These are phyloP conservation scores for Thermoascus crustaceus DNA, from an alignment of 2,329 filamentous ascomycete genomes.

Conservation along the genomic window DNA sequence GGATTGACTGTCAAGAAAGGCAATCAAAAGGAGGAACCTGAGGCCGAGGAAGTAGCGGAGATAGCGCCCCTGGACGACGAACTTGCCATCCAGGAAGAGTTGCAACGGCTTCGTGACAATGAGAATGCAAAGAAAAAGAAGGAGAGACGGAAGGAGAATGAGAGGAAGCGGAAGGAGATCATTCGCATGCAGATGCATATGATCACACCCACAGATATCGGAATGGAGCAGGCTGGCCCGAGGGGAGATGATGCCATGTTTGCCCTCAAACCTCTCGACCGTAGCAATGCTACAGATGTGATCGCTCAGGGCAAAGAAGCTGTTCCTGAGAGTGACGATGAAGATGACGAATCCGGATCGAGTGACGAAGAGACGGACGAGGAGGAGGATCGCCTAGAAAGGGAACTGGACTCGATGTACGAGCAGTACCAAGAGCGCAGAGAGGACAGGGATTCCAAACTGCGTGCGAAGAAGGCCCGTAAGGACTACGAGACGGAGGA, in stretches of 20 bases:
- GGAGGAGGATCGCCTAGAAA: slow-evolving; percentile 73
- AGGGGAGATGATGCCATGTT: slow-evolving; percentile 79
- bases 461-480: slow-evolving; percentile 79
- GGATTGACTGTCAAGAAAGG: slow-evolving; percentile 71
- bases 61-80: slow-evolving; percentile 93
- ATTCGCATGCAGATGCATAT: slow-evolving; percentile 97
- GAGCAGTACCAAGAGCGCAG: slow-evolving; percentile 73
- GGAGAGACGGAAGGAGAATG: slow-evolving; percentile 79
- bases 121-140: slow-evolving; percentile 70
- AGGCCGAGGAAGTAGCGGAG: slow-evolving; percentile 66
- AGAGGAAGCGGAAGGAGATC: slow-evolving; percentile 88
- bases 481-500: slow-evolving; percentile 76
- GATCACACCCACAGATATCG: slow-evolving; percentile 91
- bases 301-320: slow-evolving; percentile 73
- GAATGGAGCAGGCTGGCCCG: slow-evolving; percentile 75
- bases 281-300: slow-evolving; percentile 59
- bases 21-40: slow-evolving; percentile 41
- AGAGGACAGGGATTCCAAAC: slow-evolving; percentile 74
- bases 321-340: slow-evolving; percentile 50
- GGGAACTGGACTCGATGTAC: slow-evolving; percentile 81
- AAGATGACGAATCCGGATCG: slow-evolving; percentile 50
- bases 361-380: slow-evolving; percentile 60
- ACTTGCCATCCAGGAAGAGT: slow-evolving; percentile 76
- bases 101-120: slow-evolving; percentile 73
- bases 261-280: slow-evolving; percentile 71